Percentiles rank a stretch among this genome's conserved stretches.
Evolutionary conservation across 1,139 yeast species (phyloP).

Genomic region (Kurtzmaniella natalensis): DNA sequence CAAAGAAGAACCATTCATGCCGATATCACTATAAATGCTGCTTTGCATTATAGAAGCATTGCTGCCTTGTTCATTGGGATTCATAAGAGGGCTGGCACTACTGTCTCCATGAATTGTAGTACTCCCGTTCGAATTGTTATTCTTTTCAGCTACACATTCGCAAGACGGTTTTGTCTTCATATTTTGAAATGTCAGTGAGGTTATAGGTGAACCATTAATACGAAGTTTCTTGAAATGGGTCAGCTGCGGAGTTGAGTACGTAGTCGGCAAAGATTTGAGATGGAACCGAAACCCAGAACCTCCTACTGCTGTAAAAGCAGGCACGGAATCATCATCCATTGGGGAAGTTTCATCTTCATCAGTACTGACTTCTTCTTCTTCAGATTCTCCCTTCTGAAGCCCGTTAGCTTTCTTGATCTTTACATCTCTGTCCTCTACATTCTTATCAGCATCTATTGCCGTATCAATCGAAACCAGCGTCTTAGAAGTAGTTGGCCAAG

Average conservation of each 20-base stretch:
- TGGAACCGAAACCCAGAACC: slow-evolving; percentile 11
- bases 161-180: slow-evolving; percentile 12
- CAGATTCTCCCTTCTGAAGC: neutral
- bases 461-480: no score
- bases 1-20: neutral
- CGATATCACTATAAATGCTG: neutral
- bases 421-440: no score
- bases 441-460: no score
- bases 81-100: no score
- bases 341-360: slow-evolving; percentile 3
- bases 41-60: no score
- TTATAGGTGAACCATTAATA: slow-evolving; percentile 38
- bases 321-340: slow-evolving; percentile 4
- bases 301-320: slow-evolving; percentile 1
- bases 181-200: slow-evolving; percentile 22
- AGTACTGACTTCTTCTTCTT: neutral
- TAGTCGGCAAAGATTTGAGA: slow-evolving; percentile 36
- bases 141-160: slow-evolving; percentile 9
- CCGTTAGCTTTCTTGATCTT: neutral
- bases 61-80: no score
- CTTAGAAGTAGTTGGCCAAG: no score
- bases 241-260: slow-evolving; percentile 30
- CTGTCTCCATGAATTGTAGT: neutral
- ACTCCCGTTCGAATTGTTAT: neutral
- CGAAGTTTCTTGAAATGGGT: slow-evolving; percentile 43